Evolutionary conservation across 176 grass and related monocot species (phyloP), one percentile per base, ranked within the genome.

Genomic region (Lolium perenne): DNA sequence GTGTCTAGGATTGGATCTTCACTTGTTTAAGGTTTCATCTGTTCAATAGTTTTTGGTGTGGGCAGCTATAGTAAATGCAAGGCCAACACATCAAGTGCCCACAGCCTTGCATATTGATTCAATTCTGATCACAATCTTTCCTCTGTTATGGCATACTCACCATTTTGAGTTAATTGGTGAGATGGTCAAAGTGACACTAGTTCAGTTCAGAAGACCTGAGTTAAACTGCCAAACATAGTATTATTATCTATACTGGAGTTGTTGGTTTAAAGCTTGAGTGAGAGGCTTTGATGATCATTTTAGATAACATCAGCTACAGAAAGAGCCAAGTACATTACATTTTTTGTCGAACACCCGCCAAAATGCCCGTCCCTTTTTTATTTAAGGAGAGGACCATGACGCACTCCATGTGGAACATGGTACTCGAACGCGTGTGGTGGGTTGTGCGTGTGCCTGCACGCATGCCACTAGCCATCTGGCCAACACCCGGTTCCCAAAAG

Each of bases 41-140:
- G n/a, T 83, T 22, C 8, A 81, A 76, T 54, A n/a, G 29, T 47
- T 71, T 20, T 60, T 83, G 43, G 40, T 57, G 1, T 83, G 38
- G 66, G 48, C 3, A 48, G 51, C 22, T 85, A 35, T 43, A 51
- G 25, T 71, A 21, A 43, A 71, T 74, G 74, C 29, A 26, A 59
- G 20, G 8, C 6, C 38, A 79, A 55, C 66, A 29, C n/a, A 40
- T 61, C 9, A 53, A 50, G 23, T 77, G 45, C 40, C 35, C 38
- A 10, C 46, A 64, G 67, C 51, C 40, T 15, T 83, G 74, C 21
- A 14, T 17, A 51, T 51, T 50, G 10, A 48, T 58, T 71, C 2
- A 77, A 83, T 13, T 63, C 1, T 22, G 6, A 11, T 57, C 22
- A 57, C 23, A 86, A 29, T 71, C 11, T 71, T 77, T 7, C 13